Evolutionary conservation across 1,284 basidiomycete species (phyloP), one percentile per base, ranked within the genome.

Genomic region (Sutorius eximius): DNA sequence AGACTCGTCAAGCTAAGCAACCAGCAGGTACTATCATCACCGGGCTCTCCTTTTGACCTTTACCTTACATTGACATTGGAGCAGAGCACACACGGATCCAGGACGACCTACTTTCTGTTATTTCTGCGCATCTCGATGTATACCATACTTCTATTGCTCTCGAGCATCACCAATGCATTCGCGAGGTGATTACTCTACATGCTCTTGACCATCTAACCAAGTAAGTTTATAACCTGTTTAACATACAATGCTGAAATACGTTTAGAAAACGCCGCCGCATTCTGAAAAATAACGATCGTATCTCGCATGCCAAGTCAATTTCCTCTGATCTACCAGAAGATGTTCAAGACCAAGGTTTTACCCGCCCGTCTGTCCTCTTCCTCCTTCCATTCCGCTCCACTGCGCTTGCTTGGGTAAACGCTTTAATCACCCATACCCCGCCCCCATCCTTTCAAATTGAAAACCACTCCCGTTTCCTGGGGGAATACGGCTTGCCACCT

Each of bases 261-360:
- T 37, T 10, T 61, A 97, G 95, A 78, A 98, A 95, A 60, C 89
- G 96, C n/a, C 84, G 89, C 13, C 81, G 85, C 9, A 82, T 99
- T n/a, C 79, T 98, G 16, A 95, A 95, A 69, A 97, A 96, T 72
- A 98, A 98, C 67, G 94, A 98, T 62, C 86, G 87, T 45, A 80
- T 98, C 13, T 81, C 89, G 0, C 82, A 86, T 59, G 82, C 84
- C 83, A 89, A 73, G 67, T 78, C 15, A 75, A 77, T 55, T 72
- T 77, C 36, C 68, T 78, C 75, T 3, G 74, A 82, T 40, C 77
- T 79, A 7, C 82, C 82, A 8, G 82, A 86, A 67, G 89, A 93
- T 58, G 82, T 93, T 8, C 90, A 93, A 71, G 96, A 99, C 70
- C 96, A 98, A 79, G 95, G 96, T 22, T 99, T 98, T 74, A 98